These are phyloP conservation scores for Phytopythium montanum DNA, from an alignment of 352 stramenopile genomes.

Conservation along the genomic window DNA sequence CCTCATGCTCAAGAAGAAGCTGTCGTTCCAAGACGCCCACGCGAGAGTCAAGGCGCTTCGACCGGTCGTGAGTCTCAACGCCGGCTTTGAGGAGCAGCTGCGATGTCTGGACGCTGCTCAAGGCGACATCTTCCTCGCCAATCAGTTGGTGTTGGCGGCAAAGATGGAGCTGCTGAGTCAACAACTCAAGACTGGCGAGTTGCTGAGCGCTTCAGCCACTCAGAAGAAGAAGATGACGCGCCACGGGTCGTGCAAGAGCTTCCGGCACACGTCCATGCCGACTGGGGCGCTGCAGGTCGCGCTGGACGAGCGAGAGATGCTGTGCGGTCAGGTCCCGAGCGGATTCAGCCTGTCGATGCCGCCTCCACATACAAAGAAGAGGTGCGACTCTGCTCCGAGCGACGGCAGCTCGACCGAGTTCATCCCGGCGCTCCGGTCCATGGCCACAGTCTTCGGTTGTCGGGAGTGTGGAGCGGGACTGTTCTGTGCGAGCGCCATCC, in stretches of 20 bases:
- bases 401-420: constrained; percentile 26
- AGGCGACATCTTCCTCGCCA: constrained; percentile 69
- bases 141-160: constrained; percentile 66
- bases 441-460: constrained; percentile 71
- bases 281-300: constrained; percentile 2
- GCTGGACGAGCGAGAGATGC: constrained; percentile 59
- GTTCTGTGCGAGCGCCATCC: constrained; percentile 60
- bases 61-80: constrained; percentile 71
- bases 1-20: constrained; percentile 66
- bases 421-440: constrained; percentile 66
- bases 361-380: constrained; percentile 10
- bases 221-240: constrained; percentile 17
- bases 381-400: not conserved
- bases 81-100: constrained; percentile 84
- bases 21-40: constrained; percentile 45
- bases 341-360: constrained; percentile 54
- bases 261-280: constrained; percentile 3
- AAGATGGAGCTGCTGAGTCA: constrained; percentile 33
- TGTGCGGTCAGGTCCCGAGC: constrained; percentile 44
- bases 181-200: constrained; percentile 27
- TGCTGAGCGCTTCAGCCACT: constrained; percentile 16
- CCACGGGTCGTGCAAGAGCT: constrained; percentile 16
- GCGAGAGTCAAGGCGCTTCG: constrained; percentile 51
- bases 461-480: constrained; percentile 47
- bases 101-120: constrained; percentile 61